Evolutionary conservation across 805 yeast species (phyloP).

Genomic region (Naumovozyma castellii): DNA sequence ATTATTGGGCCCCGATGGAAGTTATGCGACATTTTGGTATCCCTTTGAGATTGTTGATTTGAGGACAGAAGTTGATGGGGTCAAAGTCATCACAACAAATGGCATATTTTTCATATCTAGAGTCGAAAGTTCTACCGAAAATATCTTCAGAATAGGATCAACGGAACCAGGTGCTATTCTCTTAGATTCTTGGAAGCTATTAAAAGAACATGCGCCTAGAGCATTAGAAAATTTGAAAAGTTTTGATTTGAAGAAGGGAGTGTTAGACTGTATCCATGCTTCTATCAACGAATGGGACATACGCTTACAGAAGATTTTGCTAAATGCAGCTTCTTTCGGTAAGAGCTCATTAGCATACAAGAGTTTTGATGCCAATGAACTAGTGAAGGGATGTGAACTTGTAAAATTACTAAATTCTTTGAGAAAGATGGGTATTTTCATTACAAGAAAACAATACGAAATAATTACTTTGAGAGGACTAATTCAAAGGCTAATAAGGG

Average conservation of each 20-base stretch:
- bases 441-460: conserved; percentile 50
- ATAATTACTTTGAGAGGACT: conserved; percentile 47
- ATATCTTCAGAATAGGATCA: conserved; percentile 75
- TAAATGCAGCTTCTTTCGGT: conserved; percentile 81
- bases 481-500: conserved; percentile 45
- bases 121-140: conserved; percentile 48
- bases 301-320: conserved; percentile 66
- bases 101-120: conserved; percentile 53
- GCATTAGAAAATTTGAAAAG: conserved; percentile 67
- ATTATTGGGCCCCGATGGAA: conserved; percentile 59
- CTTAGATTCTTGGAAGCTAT: conserved; percentile 63
- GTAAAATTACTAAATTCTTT: conserved; percentile 64
- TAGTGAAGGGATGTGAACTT: conserved; percentile 51
- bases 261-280: conserved; percentile 61
- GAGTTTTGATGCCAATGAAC: conserved; percentile 47
- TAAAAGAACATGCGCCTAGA: conserved; percentile 61
- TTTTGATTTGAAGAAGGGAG: conserved; percentile 48
- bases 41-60: conserved; percentile 36
- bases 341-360: conserved; percentile 47
- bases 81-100: conserved; percentile 51
- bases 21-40: conserved; percentile 41
- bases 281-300: conserved; percentile 71
- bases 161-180: conserved; percentile 73
- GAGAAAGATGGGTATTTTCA: conserved; percentile 53
- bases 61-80: conserved; percentile 56